Evolutionary conservation across 768 basidiomycete species (phyloP).

Genomic region (Russula ochroleuca): DNA sequence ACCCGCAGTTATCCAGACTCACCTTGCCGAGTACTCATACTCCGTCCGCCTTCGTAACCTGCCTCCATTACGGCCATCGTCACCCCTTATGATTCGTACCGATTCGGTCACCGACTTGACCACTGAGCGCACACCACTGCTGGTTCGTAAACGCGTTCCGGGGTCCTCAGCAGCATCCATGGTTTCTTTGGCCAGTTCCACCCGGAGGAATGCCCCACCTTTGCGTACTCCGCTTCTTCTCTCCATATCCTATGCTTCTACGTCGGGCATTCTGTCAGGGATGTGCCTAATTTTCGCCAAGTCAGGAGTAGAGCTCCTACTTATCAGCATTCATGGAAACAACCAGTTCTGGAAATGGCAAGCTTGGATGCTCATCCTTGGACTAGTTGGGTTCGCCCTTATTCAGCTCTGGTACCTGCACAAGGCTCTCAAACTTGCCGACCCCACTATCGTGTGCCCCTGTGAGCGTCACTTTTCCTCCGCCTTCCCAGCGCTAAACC

Average conservation of each 20-base stretch:
- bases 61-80: constrained; percentile 38
- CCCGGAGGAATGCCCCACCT: constrained; percentile 28
- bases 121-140: constrained; percentile 55
- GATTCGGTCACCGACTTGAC: constrained; percentile 25
- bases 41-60: constrained; percentile 37
- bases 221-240: constrained; percentile 55
- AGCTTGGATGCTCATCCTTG: constrained; percentile 73
- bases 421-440: constrained; percentile 71
- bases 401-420: constrained; percentile 83
- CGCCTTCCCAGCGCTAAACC: neutral
- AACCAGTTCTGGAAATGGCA: constrained; percentile 86
- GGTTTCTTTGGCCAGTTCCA: constrained; percentile 22
- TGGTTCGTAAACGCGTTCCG: constrained; percentile 41
- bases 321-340: constrained; percentile 67
- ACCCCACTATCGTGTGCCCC: constrained; percentile 84
- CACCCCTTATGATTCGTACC: constrained; percentile 30
- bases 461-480: constrained; percentile 42
- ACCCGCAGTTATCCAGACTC: constrained; percentile 50
- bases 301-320: constrained; percentile 82
- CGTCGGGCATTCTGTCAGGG: constrained; percentile 83
- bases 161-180: constrained; percentile 34
- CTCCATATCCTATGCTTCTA: constrained; percentile 81
- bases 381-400: constrained; percentile 68
- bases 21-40: constrained; percentile 63
- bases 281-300: constrained; percentile 94